phyloP scores from a whole-genome alignment of 1,284 basidiomycete species.

The Moesziomyces sp. region DNA sequence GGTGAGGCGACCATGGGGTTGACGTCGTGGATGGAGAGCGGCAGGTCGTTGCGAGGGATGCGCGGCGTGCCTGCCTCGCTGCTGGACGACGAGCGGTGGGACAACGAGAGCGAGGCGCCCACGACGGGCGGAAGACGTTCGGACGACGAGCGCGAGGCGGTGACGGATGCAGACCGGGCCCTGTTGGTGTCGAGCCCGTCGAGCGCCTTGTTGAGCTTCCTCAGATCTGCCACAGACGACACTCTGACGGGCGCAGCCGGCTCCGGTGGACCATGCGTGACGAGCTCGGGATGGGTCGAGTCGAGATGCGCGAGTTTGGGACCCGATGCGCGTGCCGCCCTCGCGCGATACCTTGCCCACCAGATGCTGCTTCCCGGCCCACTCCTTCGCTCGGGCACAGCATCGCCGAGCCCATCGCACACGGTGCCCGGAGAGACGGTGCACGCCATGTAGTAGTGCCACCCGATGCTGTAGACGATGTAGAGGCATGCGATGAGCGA shows the following conservation, averaged over 20 bases:
- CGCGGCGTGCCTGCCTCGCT: conserved; percentile 27
- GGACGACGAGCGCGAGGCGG: conserved; percentile 8
- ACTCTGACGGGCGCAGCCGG: conserved; percentile 39
- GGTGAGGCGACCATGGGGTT: conserved; percentile 15
- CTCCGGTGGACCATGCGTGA: conserved; percentile 20
- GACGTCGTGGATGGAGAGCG: conserved; percentile 33
- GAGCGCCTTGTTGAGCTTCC: conserved; percentile 35
- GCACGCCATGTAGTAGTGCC: conserved; percentile 86
- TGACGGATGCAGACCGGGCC: conserved; percentile 19
- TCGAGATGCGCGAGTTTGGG: conserved; percentile 12
- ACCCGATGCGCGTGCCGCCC: conserved; percentile 42
- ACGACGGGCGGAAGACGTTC: conserved; percentile 6
- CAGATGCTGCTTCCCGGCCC: conserved; percentile 61
- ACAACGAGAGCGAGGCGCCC: conserved; percentile 6
- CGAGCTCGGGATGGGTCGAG: conserved; percentile 1
- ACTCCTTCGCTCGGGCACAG: conserved; percentile 44
- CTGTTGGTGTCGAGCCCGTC: conserved; percentile 34
- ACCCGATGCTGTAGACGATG: conserved; percentile 80
- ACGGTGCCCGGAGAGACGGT: conserved; percentile 72
- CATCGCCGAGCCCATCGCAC: conserved; percentile 44
- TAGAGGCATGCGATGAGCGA: conserved; percentile 75
- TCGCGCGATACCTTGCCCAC: conserved; percentile 52
- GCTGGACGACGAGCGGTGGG: conserved; percentile 27
- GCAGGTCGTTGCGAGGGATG: conserved; percentile 26
- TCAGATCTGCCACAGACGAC: conserved; percentile 36